Base-by-base conservation (phyloP, 2,329 filamentous ascomycete genomes). In the Blastomyces parvus region DNA sequence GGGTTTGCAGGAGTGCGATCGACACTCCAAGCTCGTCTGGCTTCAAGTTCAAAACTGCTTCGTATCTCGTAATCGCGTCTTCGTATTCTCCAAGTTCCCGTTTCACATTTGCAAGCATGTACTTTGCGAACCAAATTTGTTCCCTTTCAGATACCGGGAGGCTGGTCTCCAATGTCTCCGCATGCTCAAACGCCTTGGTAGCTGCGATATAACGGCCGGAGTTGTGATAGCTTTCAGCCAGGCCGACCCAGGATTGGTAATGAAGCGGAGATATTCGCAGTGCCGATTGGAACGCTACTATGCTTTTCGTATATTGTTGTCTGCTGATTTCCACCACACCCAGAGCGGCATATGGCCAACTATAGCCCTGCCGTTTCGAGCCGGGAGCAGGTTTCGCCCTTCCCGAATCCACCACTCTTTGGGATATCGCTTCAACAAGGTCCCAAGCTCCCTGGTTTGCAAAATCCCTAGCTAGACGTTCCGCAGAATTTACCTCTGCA, bases 181-280 rank as follows among this genome's bases (percentile, higher is more conserved):
- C 94, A 71, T 96, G 89, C 42, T 89, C 81, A 68, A 97, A 94
- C 0, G 94, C 91, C 71, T 94, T 93, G 3, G 89, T 90, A 0
- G 94, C 93, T n/a, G 94, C 93, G 64, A 97, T 89, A 71, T 95
- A 95, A 66, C 93, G 84, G 11, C 94, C 93, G 19, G 92, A 96
- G 69, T 90, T 94, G 73, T 97, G 89, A 71, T 99, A 99, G 71
- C 91, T 96, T 77, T 99, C 94, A n/a, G 93, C 94, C 1, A 99
- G 82, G 0, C 94, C 94, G 30, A 99, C 89, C 86, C 93, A 99
- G 0, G 90, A 96, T 76, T 99, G 89, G 71, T 97, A 97, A 74
- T 97, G 91, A 52, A 87, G 81, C 0, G 92, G 91, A 1, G 86
- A 85, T 58, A 96, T 89, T 61, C 93, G 84, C 42, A 99, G 80